Evolutionary conservation across 1,139 yeast species (phyloP).

Genomic region (Pichia sp.): DNA sequence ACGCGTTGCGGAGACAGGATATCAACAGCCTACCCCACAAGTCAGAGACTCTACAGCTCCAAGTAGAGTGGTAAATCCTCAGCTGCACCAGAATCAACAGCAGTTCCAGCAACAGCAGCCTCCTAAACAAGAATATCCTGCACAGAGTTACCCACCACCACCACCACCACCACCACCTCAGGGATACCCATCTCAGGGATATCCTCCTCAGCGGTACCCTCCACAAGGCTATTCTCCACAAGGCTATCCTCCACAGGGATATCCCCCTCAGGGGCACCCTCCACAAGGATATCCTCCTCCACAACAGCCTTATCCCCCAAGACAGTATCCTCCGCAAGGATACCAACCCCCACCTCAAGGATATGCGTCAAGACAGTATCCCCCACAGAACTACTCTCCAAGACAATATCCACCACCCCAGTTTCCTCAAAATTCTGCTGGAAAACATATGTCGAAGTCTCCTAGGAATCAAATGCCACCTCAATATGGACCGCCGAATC

Average conservation of each 20-base stretch:
- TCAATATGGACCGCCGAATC: neutral
- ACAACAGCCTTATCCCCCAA: neutral
- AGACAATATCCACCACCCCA: conserved; percentile 1
- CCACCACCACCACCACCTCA: neutral
- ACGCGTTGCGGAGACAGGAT: neutral
- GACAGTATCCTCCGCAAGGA: neutral
- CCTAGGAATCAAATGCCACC: conserved; percentile 2
- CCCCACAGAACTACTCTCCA: neutral
- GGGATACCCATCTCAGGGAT: neutral
- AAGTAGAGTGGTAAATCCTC: neutral
- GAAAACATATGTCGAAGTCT: neutral
- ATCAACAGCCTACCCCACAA: neutral
- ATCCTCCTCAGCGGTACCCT: neutral
- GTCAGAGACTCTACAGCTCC: neutral
- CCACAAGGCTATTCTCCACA: neutral
- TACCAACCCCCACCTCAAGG: conserved; percentile 1
- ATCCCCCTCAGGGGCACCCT: neutral
- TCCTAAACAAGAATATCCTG: neutral
- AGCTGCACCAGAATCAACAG: neutral
- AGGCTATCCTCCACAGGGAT: neutral
- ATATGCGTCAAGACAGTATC: neutral
- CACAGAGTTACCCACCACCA: too few relatives aligned
- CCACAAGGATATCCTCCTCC: neutral
- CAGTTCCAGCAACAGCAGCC: neutral
- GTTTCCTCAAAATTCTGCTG: neutral